These are phyloP conservation scores for Leccinum laetum DNA, from an alignment of 1,284 basidiomycete genomes.

Conservation along the genomic window DNA sequence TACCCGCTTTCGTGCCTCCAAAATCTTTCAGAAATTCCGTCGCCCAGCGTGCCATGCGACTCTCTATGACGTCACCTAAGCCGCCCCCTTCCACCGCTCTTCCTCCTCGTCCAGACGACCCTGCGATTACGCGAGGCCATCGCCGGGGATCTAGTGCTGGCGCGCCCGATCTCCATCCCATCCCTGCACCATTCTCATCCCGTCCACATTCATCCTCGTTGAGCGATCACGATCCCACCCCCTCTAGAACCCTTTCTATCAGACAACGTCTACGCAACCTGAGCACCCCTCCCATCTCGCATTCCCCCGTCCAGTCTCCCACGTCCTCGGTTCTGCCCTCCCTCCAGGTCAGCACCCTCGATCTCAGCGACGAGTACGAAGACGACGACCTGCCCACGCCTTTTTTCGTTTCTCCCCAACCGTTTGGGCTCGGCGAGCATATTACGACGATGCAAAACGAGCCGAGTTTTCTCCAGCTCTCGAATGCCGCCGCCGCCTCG, in stretches of 20 bases:
- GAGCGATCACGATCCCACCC: conserved; percentile 15
- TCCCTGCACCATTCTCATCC: conserved; percentile 48
- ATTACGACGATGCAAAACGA: conserved; percentile 56
- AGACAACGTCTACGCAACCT: conserved; percentile 63
- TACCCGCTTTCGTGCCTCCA: conserved; percentile 42
- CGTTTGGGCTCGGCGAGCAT: conserved; percentile 56
- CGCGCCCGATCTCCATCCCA: conserved; percentile 24
- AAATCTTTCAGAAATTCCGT: conserved; percentile 57
- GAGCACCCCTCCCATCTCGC: conserved; percentile 35
- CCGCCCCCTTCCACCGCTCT: conserved; percentile 55
- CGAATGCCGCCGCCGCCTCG: conserved; percentile 42
- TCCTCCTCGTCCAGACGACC: conserved; percentile 62
- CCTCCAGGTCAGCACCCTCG: conserved; percentile 27
- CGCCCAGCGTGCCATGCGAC: conserved; percentile 50
- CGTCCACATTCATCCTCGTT: conserved; percentile 28
- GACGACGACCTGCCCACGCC: conserved; percentile 21
- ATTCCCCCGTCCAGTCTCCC: conserved; percentile 6
- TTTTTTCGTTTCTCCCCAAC: conserved; percentile 35
- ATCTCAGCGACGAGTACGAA: conserved; percentile 26
- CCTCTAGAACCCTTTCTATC: conserved; percentile 42
- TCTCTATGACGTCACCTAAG: conserved; percentile 63
- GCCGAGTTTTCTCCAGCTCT: conserved; percentile 55
- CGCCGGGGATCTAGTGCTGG: conserved; percentile 34
- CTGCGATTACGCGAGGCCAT: conserved; percentile 30
- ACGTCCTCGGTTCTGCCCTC: conserved; percentile 9